phyloP scores from a whole-genome alignment of 768 basidiomycete species.

The Suillus placidus region DNA sequence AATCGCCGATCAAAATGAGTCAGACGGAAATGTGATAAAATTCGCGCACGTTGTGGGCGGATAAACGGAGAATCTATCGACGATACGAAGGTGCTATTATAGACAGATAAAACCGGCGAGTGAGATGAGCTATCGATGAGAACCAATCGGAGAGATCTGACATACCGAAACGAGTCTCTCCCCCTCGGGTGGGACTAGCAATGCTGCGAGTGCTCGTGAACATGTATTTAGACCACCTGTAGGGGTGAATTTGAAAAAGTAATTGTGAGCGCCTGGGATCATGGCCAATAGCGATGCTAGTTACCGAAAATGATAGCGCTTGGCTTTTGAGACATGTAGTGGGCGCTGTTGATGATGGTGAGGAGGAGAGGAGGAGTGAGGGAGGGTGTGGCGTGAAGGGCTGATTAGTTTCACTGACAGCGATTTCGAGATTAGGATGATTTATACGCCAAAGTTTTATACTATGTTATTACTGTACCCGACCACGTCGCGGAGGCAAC shows the following conservation, averaged over 20 bases:
- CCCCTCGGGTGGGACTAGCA: constrained; percentile 68
- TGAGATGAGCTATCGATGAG: constrained; percentile 18
- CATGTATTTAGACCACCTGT: constrained; percentile 82
- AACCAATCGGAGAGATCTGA: constrained; percentile 15
- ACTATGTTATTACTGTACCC: constrained; percentile 11
- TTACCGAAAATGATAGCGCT: constrained; percentile 78
- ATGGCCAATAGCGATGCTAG: constrained; percentile 23
- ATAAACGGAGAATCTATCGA: constrained; percentile 71
- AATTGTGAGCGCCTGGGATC: constrained; percentile 10
- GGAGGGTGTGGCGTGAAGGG: constrained; percentile 8
- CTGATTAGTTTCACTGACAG: constrained; percentile 26
- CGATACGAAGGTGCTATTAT: constrained; percentile 64
- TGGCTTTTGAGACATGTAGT: constrained; percentile 45
- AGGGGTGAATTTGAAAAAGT: constrained; percentile 12
- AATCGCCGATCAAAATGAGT: constrained; percentile 13
- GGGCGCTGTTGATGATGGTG: constrained; percentile 33
- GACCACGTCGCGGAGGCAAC: constrained; percentile 29
- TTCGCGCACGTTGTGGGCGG: constrained; percentile 72
- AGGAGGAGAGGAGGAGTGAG: constrained; percentile 8
- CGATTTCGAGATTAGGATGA: constrained; percentile 15
- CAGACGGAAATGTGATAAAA: constrained; percentile 12
- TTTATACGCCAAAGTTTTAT: constrained; percentile 26
- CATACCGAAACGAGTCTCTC: constrained; percentile 74
- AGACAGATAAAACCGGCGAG: neutral
- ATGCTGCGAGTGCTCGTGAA: constrained; percentile 68